phyloP scores from a whole-genome alignment of 441 rosid genomes.

The Biscutella laevigata region DNA sequence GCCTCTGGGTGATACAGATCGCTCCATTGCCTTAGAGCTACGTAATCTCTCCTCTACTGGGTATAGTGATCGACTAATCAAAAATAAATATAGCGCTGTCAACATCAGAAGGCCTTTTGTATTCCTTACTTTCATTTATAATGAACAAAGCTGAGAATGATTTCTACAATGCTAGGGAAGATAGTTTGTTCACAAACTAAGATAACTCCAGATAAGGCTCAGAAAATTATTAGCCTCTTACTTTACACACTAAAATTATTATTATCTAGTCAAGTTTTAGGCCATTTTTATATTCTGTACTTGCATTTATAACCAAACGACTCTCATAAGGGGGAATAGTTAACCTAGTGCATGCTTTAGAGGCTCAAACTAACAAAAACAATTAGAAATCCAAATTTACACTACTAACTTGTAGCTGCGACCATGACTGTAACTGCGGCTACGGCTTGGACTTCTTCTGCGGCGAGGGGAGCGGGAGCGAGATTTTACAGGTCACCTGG shows the following conservation, averaged over 20 bases:
- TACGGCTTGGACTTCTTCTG: constrained; percentile 59
- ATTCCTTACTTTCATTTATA: background rate
- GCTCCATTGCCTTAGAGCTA: constrained; percentile 42
- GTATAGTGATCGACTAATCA: constrained; percentile 45
- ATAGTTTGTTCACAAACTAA: background rate
- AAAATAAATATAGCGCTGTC: background rate
- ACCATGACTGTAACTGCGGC: constrained; percentile 58
- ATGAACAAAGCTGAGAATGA: background rate
- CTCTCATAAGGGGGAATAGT: too few species aligned
- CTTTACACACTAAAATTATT: background rate
- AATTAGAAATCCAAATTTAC: background rate
- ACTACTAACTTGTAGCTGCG: constrained; percentile 42
- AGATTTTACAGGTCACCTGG: constrained; percentile 41
- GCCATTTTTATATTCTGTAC: background rate
- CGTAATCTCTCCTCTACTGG: constrained; percentile 43
- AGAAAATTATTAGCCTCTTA: background rate
- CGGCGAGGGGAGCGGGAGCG: constrained; percentile 57
- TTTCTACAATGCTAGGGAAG: background rate
- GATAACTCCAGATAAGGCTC: background rate
- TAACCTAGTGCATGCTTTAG: too few species aligned
- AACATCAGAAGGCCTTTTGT: background rate
- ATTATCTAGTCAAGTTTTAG: background rate
- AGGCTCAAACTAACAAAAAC: too few species aligned
- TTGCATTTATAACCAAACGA: background rate
- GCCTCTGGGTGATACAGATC: constrained; percentile 34